phyloP scores from a whole-genome alignment of 805 yeast genomes.

The Candida quercuum region DNA sequence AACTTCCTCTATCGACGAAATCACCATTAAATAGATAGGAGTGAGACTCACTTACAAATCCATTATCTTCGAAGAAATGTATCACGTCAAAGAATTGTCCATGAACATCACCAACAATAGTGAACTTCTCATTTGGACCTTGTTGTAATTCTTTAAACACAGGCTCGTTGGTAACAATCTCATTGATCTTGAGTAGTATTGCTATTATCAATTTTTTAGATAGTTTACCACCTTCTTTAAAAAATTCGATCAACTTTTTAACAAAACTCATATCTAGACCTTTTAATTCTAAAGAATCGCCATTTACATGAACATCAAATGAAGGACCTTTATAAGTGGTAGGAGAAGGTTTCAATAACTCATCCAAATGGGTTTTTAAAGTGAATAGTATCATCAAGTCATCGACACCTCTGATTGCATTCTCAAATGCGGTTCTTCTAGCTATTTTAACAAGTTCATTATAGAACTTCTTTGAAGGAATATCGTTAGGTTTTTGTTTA shows the following conservation, averaged over 20 bases:
- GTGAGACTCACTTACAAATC: constrained; percentile 60
- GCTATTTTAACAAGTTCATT: constrained; percentile 60
- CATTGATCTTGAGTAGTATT: constrained; percentile 66
- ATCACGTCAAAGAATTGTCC: constrained; percentile 92
- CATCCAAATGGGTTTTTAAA: constrained; percentile 13
- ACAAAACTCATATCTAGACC: constrained; percentile 53
- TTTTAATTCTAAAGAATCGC: constrained; percentile 21
- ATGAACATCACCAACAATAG: constrained; percentile 96
- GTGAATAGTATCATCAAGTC: constrained; percentile 39
- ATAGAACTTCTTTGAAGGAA: constrained; percentile 55
- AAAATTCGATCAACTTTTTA: constrained; percentile 58
- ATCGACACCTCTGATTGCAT: constrained; percentile 77
- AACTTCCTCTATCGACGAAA: constrained; percentile 95
- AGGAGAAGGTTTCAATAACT: not conserved
- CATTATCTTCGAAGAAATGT: constrained; percentile 71
- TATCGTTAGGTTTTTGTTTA: constrained; percentile 60
- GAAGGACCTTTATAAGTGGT: constrained; percentile 55
- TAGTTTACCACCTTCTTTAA: constrained; percentile 64
- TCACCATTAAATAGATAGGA: constrained; percentile 91
- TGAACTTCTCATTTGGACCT: constrained; percentile 32
- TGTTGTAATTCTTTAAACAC: constrained; percentile 67
- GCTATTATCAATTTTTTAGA: constrained; percentile 85
- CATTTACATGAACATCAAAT: constrained; percentile 32
- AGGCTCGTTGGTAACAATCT: constrained; percentile 58
- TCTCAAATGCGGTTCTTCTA: constrained; percentile 73